These are phyloP conservation scores for Ceratobasidium sp. DNA, from an alignment of 1,284 basidiomycete species.

Conservation along the genomic window DNA sequence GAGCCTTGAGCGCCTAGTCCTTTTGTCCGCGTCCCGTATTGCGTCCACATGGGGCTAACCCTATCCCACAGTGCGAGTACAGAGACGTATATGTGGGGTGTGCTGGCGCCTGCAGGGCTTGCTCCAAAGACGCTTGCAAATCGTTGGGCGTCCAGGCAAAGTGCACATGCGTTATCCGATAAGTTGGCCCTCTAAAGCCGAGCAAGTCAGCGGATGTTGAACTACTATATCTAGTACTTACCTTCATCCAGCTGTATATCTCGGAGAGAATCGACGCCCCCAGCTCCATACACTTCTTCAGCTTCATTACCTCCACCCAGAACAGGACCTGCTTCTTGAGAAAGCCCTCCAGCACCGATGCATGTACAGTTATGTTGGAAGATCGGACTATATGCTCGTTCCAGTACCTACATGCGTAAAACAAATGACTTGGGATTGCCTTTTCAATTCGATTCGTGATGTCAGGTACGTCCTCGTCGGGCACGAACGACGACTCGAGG, in stretches of 20 bases:
- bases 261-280: not conserved
- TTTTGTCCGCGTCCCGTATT: not conserved
- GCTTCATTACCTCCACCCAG: slow-evolving; percentile 33
- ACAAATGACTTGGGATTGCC: not conserved
- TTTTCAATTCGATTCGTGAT: not conserved
- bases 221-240: not conserved
- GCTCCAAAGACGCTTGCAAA: not conserved
- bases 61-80: slow-evolving; percentile 10
- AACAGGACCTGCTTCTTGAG: not conserved
- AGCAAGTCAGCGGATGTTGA: not conserved
- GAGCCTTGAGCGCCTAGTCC: not conserved
- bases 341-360: not conserved
- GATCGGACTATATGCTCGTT: not conserved
- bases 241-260: not conserved
- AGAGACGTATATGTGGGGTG: slow-evolving; percentile 37
- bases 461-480: not conserved
- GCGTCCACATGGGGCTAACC: not conserved
- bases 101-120: not conserved
- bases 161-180: not conserved
- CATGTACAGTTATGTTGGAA: not conserved
- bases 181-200: not conserved
- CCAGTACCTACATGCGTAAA: slow-evolving; percentile 27
- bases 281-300: not conserved
- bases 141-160: not conserved
- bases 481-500: slow-evolving; percentile 14